Percentiles rank a stretch among this genome's conserved stretches.
Conservation (phyloP, 345 rosid species). For the Cochlearia excelsa region DNA sequence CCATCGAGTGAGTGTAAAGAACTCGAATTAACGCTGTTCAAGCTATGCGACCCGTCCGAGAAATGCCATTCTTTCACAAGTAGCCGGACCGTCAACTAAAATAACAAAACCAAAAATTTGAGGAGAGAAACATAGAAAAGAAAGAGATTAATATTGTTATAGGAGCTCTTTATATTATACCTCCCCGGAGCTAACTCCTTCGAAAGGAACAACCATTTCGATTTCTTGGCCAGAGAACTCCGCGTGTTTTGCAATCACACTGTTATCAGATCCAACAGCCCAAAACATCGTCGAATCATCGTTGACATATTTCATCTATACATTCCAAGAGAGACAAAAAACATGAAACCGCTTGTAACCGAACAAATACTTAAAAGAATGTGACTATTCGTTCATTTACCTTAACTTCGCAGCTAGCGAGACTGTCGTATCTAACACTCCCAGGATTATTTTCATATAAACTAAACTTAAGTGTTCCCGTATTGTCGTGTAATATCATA, state of each 20-base stretch:
- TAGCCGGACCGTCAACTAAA: constrained; percentile 72
- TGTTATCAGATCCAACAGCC: constrained; percentile 79
- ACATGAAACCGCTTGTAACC: constrained; percentile 1
- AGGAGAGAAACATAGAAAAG: not conserved
- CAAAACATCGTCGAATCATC: constrained; percentile 92
- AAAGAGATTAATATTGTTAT: not conserved
- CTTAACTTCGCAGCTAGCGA: constrained; percentile 92
- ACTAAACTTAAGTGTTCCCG: constrained; percentile 66
- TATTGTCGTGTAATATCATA: constrained; percentile 81
- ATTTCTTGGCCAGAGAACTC: constrained; percentile 79
- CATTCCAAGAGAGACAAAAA: constrained; percentile 21
- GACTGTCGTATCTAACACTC: constrained; percentile 60
- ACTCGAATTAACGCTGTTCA: constrained; percentile 41
- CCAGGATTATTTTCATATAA: constrained; percentile 63
- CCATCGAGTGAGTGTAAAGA: constrained; percentile 50
- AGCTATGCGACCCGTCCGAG: constrained; percentile 82
- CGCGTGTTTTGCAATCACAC: constrained; percentile 71
- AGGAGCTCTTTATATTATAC: constrained; percentile 34
- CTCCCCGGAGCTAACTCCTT: constrained; percentile 74
- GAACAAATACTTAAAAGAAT: not conserved
- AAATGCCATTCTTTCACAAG: constrained; percentile 94
- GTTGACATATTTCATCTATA: constrained; percentile 66
- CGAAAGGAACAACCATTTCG: constrained; percentile 89
- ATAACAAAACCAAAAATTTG: constrained; percentile 14
- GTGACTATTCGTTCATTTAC: constrained; percentile 33